phyloP scores from a whole-genome alignment of 805 yeast species.

The Torulaspora microellipsoides region DNA sequence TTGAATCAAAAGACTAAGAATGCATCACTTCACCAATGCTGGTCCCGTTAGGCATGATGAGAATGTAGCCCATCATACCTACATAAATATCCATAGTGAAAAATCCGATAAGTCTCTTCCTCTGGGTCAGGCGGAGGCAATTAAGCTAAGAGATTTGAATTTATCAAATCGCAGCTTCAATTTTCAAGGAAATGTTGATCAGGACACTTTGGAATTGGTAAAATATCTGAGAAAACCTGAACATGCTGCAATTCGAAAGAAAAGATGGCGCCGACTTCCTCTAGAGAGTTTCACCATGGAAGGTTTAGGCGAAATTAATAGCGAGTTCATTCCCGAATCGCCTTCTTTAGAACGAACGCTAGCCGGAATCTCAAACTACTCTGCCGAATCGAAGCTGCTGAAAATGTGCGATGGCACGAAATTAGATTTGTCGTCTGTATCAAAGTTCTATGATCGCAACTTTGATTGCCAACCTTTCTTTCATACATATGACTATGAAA shows the following conservation, averaged over 20 bases:
- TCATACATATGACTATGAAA: conserved; percentile 20
- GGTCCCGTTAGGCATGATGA: too few species aligned
- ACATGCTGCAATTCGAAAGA: conserved; percentile 1
- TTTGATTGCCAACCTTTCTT: conserved; percentile 24
- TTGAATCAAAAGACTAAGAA: too few species aligned
- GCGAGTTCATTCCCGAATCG: conserved; percentile 11
- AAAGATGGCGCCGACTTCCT: neutral
- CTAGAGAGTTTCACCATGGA: conserved; percentile 4
- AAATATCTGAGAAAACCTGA: conserved; percentile 16
- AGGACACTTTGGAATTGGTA: conserved; percentile 8
- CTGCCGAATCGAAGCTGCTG: neutral
- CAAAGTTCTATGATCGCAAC: conserved; percentile 4
- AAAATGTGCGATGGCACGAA: conserved; percentile 1
- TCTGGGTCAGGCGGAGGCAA: conserved; percentile 1
- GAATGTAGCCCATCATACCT: too few species aligned
- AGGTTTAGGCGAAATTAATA: conserved; percentile 6
- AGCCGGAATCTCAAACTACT: neutral
- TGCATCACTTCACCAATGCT: too few species aligned
- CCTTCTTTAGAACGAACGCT: conserved; percentile 12
- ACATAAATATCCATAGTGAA: neutral
- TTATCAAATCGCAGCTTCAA: neutral
- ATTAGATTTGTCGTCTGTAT: conserved; percentile 4
- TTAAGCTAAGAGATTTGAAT: conserved; percentile 10
- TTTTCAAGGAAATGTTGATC: neutral
- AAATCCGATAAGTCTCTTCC: neutral